Evolutionary conservation across 768 basidiomycete species (phyloP).

Genomic region (Galerina marginata): DNA sequence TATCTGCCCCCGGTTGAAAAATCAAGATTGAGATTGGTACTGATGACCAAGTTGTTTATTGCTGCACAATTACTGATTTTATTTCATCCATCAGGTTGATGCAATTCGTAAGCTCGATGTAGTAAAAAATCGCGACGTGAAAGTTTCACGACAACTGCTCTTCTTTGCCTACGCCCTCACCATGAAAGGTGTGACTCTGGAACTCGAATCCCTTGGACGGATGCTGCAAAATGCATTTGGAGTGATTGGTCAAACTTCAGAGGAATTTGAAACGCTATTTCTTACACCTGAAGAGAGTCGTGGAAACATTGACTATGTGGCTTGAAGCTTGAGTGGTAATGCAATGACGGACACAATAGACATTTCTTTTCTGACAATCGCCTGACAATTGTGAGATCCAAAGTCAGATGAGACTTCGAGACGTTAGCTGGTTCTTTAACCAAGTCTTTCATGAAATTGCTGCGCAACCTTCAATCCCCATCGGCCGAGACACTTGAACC

Average conservation of each 20-base stretch:
- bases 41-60: background rate
- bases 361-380: too few relatives aligned
- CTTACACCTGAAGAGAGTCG: slow-evolving; percentile 29
- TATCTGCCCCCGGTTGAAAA: slow-evolving; percentile 94
- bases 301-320: slow-evolving; percentile 28
- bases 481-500: too few relatives aligned
- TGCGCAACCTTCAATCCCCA: too few relatives aligned
- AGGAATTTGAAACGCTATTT: slow-evolving; percentile 87
- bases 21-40: slow-evolving; percentile 77
- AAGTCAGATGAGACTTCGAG: too few relatives aligned
- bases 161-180: slow-evolving; percentile 95
- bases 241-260: slow-evolving; percentile 81
- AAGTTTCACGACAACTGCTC: slow-evolving; percentile 83
- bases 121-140: slow-evolving; percentile 81
- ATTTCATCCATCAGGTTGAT: slow-evolving; percentile 58
- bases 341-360: slow-evolving; percentile 1
- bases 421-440: too few relatives aligned
- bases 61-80: slow-evolving; percentile 3
- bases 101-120: slow-evolving; percentile 87
- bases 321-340: slow-evolving; percentile 11
- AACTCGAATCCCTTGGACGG: slow-evolving; percentile 81
- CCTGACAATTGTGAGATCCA: too few relatives aligned
- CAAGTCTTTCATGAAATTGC: too few relatives aligned
- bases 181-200: slow-evolving; percentile 92
- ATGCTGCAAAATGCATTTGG: slow-evolving; percentile 91